Conservation (phyloP, 2,329 filamentous ascomycete genomes). For the Drechslera avenae region DNA sequence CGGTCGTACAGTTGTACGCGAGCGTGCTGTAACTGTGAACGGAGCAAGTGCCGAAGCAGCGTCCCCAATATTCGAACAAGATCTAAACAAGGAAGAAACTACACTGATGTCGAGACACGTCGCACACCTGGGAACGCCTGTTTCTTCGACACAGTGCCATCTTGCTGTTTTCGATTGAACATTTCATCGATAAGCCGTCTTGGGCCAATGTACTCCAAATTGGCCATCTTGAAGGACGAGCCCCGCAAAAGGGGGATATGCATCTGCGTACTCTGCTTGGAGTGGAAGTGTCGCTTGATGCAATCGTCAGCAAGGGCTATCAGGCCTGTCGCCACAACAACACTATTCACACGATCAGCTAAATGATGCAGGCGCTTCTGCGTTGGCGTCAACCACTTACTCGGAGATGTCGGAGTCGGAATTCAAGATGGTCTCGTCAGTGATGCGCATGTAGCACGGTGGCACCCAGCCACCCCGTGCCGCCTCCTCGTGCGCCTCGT, state of each 20-base stretch:
- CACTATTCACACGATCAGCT: slow-evolving; percentile 58
- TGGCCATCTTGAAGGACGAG: slow-evolving; percentile 56
- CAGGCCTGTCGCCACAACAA: slow-evolving; percentile 88
- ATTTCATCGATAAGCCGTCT: slow-evolving; percentile 68
- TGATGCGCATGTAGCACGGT: slow-evolving; percentile 89
- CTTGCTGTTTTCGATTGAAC: slow-evolving; percentile 57
- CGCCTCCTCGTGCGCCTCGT: slow-evolving; percentile 73
- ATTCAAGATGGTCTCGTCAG: slow-evolving; percentile 70
- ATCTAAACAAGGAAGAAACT: slow-evolving; percentile 11
- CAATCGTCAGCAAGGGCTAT: slow-evolving; percentile 88
- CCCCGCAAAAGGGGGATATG: slow-evolving; percentile 58
- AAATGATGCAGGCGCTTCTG: slow-evolving; percentile 5
- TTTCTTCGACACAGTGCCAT: slow-evolving; percentile 28
- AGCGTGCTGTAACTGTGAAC: slow-evolving; percentile 22
- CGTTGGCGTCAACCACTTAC: slow-evolving; percentile 60
- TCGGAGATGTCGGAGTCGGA: slow-evolving; percentile 82
- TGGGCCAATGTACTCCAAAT: slow-evolving; percentile 67
- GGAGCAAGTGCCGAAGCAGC: slow-evolving; percentile 14
- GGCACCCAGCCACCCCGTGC: slow-evolving; percentile 86
- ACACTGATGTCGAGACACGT: slow-evolving; percentile 22
- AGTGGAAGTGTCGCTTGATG: slow-evolving; percentile 79
- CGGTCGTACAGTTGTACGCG: slow-evolving; percentile 31
- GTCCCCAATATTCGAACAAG: slow-evolving; percentile 23
- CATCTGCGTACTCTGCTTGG: slow-evolving; percentile 58
- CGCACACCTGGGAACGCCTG: slow-evolving; percentile 35